phyloP scores from a whole-genome alignment of 2,329 filamentous ascomycete genomes.

The Colletotrichum camelliae region DNA sequence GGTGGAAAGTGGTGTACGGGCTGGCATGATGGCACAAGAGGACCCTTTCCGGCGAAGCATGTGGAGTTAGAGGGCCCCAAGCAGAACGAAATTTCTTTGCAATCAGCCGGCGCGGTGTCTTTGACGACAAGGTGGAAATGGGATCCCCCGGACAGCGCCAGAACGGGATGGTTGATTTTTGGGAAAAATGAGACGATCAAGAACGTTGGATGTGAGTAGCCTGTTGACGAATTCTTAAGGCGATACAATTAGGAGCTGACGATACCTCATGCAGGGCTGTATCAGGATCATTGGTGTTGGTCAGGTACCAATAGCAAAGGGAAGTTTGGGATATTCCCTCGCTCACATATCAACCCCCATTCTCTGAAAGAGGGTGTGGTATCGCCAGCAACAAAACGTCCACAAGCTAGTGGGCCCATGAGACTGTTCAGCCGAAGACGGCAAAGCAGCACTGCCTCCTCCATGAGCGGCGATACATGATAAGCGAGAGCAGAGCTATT shows the following conservation, averaged over 20 bases:
- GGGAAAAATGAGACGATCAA: constrained; percentile 55
- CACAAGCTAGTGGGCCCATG: neutral
- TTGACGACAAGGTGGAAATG: constrained; percentile 36
- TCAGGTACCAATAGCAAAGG: constrained; percentile 41
- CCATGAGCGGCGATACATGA: neutral
- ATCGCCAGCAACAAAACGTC: neutral
- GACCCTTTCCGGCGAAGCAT: constrained; percentile 32
- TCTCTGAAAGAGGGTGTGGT: constrained; percentile 4
- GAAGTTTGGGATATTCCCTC: constrained; percentile 43
- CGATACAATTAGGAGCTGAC: neutral
- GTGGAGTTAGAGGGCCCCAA: constrained; percentile 31
- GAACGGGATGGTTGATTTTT: constrained; percentile 30
- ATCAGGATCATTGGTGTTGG: constrained; percentile 47
- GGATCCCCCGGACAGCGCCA: constrained; percentile 20
- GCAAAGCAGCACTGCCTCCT: neutral
- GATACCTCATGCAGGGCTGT: constrained; percentile 26
- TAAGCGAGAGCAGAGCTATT: neutral
- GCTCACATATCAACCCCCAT: constrained; percentile 38
- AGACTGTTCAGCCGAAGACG: constrained; percentile 1
- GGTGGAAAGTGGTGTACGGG: constrained; percentile 39
- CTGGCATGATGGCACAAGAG: constrained; percentile 35
- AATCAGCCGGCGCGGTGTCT: constrained; percentile 8
- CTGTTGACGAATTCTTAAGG: neutral
- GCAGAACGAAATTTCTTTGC: constrained; percentile 19
- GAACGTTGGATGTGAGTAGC: constrained; percentile 42